phyloP scores from a whole-genome alignment of 2,329 filamentous ascomycete genomes.

The Zarea fungicola region DNA sequence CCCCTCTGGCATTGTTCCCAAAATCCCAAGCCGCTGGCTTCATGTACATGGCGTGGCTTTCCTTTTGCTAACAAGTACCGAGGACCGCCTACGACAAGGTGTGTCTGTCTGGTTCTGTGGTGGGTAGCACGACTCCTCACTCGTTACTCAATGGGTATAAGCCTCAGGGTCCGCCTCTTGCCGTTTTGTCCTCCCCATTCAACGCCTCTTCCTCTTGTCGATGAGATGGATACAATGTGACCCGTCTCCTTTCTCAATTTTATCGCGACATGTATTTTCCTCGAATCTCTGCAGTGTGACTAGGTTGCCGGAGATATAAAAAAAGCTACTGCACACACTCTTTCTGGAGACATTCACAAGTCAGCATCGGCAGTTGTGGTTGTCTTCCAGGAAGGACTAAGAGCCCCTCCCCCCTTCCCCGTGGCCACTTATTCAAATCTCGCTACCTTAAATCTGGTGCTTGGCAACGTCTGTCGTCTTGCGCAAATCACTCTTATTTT shows the following conservation, averaged over 20 bases:
- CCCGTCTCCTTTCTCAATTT: neutral
- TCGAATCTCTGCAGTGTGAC: neutral
- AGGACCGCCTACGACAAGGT: neutral
- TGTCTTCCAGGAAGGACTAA: too few species aligned
- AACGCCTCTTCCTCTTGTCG: neutral
- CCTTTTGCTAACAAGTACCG: neutral
- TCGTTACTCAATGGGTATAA: neutral
- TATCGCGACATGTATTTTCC: neutral
- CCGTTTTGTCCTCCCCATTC: neutral
- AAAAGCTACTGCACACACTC: neutral
- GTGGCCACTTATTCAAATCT: slow-evolving; percentile 13
- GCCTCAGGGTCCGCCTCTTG: slow-evolving; percentile 5
- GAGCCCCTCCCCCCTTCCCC: slow-evolving; percentile 4
- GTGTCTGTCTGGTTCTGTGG: neutral
- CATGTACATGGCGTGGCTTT: neutral
- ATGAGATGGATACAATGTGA: neutral
- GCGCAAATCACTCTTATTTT: slow-evolving; percentile 6
- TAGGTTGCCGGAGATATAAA: neutral
- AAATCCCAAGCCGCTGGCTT: neutral
- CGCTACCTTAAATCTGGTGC: slow-evolving; percentile 12
- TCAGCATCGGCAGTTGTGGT: slow-evolving; percentile 12
- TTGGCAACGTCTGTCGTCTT: slow-evolving; percentile 7
- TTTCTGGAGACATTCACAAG: neutral
- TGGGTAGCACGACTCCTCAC: neutral
- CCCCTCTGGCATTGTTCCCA: neutral